These are phyloP conservation scores for Myxozyma udenii DNA, from an alignment of 805 yeast species.

Conservation along the genomic window DNA sequence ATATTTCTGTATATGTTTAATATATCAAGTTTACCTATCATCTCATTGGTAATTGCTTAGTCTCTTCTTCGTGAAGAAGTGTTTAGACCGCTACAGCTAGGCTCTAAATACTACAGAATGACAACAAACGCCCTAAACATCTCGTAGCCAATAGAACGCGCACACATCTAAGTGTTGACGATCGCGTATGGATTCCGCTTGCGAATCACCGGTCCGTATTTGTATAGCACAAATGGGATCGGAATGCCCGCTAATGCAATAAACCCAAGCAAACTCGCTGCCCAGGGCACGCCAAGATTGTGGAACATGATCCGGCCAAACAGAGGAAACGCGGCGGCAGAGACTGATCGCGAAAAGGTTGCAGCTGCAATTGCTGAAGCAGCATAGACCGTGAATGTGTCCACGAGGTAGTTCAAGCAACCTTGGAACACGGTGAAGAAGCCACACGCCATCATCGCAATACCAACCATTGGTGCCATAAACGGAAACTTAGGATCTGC, in stretches of 20 bases:
- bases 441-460: slow-evolving; percentile 43
- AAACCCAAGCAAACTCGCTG: slow-evolving; percentile 53
- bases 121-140: not conserved
- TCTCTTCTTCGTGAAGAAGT: no score
- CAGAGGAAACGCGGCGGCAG: slow-evolving; percentile 53
- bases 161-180: slow-evolving; percentile 14
- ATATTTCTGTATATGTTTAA: no score
- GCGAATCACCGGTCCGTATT: slow-evolving; percentile 47
- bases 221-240: slow-evolving; percentile 54
- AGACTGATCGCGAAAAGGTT: slow-evolving; percentile 48
- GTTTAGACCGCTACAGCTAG: no score
- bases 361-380: slow-evolving; percentile 67
- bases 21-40: no score
- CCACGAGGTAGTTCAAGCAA: slow-evolving; percentile 43
- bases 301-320: slow-evolving; percentile 50
- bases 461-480: slow-evolving; percentile 66
- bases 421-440: slow-evolving; percentile 45
- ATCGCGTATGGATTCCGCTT: slow-evolving; percentile 32
- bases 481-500: slow-evolving; percentile 55
- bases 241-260: slow-evolving; percentile 51
- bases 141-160: not conserved
- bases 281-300: slow-evolving; percentile 54
- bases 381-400: slow-evolving; percentile 47
- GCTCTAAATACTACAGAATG: not conserved
- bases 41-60: no score